phyloP scores from a whole-genome alignment of 2,329 filamentous ascomycete species.

The Colletotrichum filicis region DNA sequence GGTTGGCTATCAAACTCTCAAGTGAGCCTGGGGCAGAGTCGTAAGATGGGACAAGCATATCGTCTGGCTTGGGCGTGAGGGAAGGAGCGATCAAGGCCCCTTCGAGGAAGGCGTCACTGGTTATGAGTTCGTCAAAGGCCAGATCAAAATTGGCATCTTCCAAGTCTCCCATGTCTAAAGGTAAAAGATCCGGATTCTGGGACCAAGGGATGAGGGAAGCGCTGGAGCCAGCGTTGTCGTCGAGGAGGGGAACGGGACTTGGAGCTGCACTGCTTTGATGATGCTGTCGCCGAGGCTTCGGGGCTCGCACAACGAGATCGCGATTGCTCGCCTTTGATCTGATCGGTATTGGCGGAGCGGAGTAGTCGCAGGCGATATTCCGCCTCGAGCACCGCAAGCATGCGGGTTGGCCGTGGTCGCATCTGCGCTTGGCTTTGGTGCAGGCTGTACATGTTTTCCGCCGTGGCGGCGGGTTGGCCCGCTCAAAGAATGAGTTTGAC shows the following conservation, averaged over 20 bases:
- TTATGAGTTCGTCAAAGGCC: constrained; percentile 10
- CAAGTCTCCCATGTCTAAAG: not conserved
- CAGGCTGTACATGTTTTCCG: constrained; percentile 69
- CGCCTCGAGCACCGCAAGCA: constrained; percentile 64
- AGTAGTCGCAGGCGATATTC: constrained; percentile 59
- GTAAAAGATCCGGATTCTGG: not conserved
- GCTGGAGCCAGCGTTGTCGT: not conserved
- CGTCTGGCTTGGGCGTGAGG: constrained; percentile 35
- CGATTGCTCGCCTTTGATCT: not conserved
- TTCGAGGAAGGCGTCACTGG: constrained; percentile 17
- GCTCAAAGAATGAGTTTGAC: constrained; percentile 44
- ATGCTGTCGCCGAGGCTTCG: not conserved
- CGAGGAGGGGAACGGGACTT: not conserved
- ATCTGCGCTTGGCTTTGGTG: constrained; percentile 67
- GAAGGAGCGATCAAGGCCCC: constrained; percentile 29
- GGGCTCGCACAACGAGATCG: not conserved
- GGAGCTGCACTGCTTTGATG: not conserved
- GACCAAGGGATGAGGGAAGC: constrained; percentile 9
- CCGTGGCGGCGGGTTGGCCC: constrained; percentile 56
- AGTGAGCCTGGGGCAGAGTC: constrained; percentile 36
- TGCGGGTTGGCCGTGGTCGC: constrained; percentile 60
- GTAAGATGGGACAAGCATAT: constrained; percentile 3
- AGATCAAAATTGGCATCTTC: constrained; percentile 1
- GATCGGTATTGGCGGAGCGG: constrained; percentile 21
- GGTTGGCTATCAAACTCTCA: constrained; percentile 43